Base-by-base conservation (phyloP, 192 early-diverging fungal genomes). In the Coemansia sp. region DNA sequence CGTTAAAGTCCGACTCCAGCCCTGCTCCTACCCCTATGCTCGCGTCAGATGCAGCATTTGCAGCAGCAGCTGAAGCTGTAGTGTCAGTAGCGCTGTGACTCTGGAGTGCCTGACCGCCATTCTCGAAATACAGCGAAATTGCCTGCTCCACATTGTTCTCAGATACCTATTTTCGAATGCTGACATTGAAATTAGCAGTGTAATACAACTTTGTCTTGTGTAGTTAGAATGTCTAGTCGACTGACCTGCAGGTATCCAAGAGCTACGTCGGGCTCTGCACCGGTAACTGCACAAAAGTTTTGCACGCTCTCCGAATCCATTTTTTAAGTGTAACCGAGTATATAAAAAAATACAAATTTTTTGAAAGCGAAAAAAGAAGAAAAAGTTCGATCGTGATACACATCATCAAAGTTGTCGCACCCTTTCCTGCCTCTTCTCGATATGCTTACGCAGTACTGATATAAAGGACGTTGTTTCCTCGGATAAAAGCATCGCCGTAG, bases 401-500 rank as follows among this genome's bases (percentile, higher is more conserved):
- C 19, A 45, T 22, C 10, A 22, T 11, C 15, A 47, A 17, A 17
- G n/a, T 10, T 3, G 15, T 2, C 4, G 3, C 21, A 22, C 47
- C 37, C 25, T 25, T 40, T 24, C 38, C 19, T 10, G 4, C 5
- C 14, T 19, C 22, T 0, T 41, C 21, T 15, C 17, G 15, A 2
- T 44, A 17, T 34, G 39, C 17, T 71, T 80, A 81, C 34, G 73
- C 67, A 9, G 78, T 78, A 62, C 84, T 84, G 46, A 87, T 85
- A 54, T 87, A 87, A 49, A 85, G 66, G 24, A 87, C 86, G 70
- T 96, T 96, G 80, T 98, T 98, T 56, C 96, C 96, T 10, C 96
- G 89, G 74, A 98, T 93, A 74, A 98, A 98, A 2, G 87, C 87
- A 59, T 98, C 96, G 19, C 94, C 94, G 67, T 95, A 98, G 51